Evolutionary conservation across 1,284 basidiomycete species (phyloP).

Genomic region (Somion occarium): DNA sequence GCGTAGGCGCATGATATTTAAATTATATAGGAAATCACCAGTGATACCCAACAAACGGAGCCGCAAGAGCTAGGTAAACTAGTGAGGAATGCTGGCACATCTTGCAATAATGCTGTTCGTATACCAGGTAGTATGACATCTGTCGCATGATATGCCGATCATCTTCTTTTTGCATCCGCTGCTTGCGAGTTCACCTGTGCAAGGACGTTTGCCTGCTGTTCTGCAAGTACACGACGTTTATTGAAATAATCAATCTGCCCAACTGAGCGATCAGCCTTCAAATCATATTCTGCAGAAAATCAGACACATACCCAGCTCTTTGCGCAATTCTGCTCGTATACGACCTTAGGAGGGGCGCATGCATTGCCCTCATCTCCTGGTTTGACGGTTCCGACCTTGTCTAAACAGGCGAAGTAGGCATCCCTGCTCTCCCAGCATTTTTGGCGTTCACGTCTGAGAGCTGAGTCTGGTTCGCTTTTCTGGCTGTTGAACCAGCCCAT

Average conservation of each 20-base stretch:
- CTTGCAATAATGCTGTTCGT: too few relatives aligned
- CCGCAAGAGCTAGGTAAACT: too few relatives aligned
- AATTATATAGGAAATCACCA: too few relatives aligned
- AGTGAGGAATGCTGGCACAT: too few relatives aligned
- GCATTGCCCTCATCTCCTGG: slow-evolving; percentile 59
- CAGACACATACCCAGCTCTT: slow-evolving; percentile 71
- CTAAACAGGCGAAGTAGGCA: slow-evolving; percentile 73
- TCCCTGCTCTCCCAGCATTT: slow-evolving; percentile 78
- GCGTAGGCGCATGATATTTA: too few relatives aligned
- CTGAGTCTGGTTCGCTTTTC: slow-evolving; percentile 33
- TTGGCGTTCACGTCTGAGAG: slow-evolving; percentile 52
- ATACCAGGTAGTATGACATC: too few relatives aligned
- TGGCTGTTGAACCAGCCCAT: slow-evolving; percentile 33
- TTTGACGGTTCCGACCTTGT: slow-evolving; percentile 56
- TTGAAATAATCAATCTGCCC: slow-evolving; percentile 80
- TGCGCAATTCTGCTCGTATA: slow-evolving; percentile 66
- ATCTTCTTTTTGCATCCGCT: slow-evolving; percentile 33
- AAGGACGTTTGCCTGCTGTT: slow-evolving; percentile 65
- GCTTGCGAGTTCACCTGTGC: slow-evolving; percentile 51
- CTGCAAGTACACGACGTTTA: slow-evolving; percentile 69
- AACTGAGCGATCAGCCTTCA: background rate
- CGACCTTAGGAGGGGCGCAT: slow-evolving; percentile 47
- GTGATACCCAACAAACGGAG: too few relatives aligned
- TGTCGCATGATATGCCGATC: too few relatives aligned
- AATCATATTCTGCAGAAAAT: background rate